Conservation (phyloP, 176 grass and related monocot genomes). For the Carex kokanica region DNA sequence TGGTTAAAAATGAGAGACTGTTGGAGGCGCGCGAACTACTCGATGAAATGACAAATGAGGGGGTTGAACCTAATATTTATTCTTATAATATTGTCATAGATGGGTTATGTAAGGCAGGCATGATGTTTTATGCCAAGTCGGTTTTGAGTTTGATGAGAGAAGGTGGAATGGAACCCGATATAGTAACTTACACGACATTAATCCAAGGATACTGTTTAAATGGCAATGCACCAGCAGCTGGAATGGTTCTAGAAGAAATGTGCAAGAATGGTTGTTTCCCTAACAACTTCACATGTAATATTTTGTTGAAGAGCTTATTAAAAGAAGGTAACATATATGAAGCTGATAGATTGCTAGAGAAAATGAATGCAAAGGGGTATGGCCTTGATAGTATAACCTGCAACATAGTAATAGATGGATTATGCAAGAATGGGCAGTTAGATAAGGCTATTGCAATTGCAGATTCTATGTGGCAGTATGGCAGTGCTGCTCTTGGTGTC, state of each 20-base stretch:
- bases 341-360: constrained; percentile 59
- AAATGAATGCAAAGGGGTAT: constrained; percentile 67
- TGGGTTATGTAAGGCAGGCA: constrained; percentile 81
- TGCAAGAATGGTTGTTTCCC: constrained; percentile 45
- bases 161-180: constrained; percentile 57
- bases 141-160: constrained; percentile 66
- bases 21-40: constrained; percentile 59
- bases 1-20: constrained; percentile 59
- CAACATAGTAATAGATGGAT: constrained; percentile 86
- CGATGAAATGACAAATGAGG: constrained; percentile 60
- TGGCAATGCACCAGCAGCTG: constrained; percentile 51
- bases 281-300: constrained; percentile 73
- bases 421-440: constrained; percentile 71
- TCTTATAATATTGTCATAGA: constrained; percentile 86
- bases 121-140: constrained; percentile 61
- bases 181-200: constrained; percentile 82
- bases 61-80: constrained; percentile 66
- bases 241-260: constrained; percentile 81
- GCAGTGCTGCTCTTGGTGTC: constrained; percentile 68
- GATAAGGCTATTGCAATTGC: constrained; percentile 82
- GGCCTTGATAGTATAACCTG: constrained; percentile 70
- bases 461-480: constrained; percentile 81
- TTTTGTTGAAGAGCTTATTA: constrained; percentile 86
- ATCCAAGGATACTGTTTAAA: constrained; percentile 73
- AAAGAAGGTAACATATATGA: constrained; percentile 65